Conservation (phyloP, 163 green algal species). For the Picocystis sp. region DNA sequence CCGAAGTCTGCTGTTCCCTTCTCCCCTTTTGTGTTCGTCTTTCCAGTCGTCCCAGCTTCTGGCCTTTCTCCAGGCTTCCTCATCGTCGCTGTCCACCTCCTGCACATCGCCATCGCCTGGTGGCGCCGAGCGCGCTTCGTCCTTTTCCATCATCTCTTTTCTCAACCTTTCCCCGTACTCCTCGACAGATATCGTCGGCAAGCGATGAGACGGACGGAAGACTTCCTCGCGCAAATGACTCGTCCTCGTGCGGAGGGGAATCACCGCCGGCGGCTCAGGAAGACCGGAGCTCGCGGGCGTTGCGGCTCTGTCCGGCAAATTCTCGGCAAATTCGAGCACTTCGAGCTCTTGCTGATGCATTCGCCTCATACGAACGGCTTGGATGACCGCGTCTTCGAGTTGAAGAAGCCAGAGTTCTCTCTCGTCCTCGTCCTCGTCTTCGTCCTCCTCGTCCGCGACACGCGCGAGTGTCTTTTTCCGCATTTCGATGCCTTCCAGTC, state of each 20-base stretch:
- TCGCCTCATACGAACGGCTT: conserved; percentile 13
- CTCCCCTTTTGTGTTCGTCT: conserved; percentile 46
- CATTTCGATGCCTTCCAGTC: no score
- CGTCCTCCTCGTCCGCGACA: conserved; percentile 4
- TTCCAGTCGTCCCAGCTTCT: conserved; percentile 54
- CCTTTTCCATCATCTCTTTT: conserved; percentile 25
- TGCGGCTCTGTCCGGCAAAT: neutral
- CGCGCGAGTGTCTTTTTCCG: neutral
- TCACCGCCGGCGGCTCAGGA: neutral
- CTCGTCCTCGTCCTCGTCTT: conserved; percentile 30
- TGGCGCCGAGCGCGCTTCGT: conserved; percentile 9
- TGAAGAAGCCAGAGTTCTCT: conserved; percentile 30
- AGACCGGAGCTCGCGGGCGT: neutral
- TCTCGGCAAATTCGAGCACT: conserved; percentile 6
- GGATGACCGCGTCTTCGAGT: conserved; percentile 21
- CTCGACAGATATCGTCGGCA: conserved; percentile 62
- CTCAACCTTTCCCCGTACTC: conserved; percentile 27
- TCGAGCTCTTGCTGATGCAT: conserved; percentile 12
- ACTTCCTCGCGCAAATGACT: conserved; percentile 23
- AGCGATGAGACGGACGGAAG: conserved; percentile 51
- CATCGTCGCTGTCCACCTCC: conserved; percentile 22
- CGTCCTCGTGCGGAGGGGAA: conserved; percentile 10
- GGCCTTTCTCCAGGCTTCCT: conserved; percentile 28
- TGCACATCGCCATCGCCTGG: conserved; percentile 8
- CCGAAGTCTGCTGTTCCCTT: conserved; percentile 58